Evolutionary conservation across 1,284 basidiomycete species (phyloP).

Genomic region (Phellopilus nigrolimitatus): DNA sequence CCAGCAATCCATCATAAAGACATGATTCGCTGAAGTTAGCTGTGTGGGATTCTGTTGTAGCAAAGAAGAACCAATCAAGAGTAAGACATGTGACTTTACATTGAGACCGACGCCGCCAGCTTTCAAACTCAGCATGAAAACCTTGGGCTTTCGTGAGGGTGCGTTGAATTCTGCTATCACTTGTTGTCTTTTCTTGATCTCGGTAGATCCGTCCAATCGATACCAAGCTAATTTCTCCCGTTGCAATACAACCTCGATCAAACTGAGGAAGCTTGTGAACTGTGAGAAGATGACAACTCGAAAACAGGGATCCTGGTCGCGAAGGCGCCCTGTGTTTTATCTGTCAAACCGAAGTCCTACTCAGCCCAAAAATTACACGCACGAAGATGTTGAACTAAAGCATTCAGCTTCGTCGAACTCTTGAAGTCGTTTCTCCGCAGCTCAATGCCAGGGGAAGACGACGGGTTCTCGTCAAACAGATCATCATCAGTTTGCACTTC

Average conservation of each 20-base stretch:
- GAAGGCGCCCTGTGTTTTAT: constrained; percentile 47
- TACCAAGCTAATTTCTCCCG: constrained; percentile 72
- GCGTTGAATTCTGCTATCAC: constrained; percentile 75
- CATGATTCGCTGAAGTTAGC: constrained; percentile 75
- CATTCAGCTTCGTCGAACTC: constrained; percentile 84
- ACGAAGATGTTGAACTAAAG: constrained; percentile 67
- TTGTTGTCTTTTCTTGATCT: constrained; percentile 75
- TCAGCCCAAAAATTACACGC: constrained; percentile 21
- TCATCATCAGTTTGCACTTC: constrained; percentile 25
- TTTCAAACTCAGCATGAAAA: constrained; percentile 87
- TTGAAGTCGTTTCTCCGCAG: constrained; percentile 80
- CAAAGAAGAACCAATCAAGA: neutral
- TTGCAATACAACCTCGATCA: constrained; percentile 75
- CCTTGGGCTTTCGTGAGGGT: constrained; percentile 61
- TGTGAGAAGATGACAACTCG: constrained; percentile 89
- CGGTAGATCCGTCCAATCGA: constrained; percentile 94
- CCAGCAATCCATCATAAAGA: constrained; percentile 97
- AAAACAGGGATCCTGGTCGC: constrained; percentile 71
- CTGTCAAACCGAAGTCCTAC: neutral
- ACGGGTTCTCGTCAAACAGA: constrained; percentile 34
- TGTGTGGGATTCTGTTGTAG: constrained; percentile 27
- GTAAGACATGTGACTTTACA: constrained; percentile 35
- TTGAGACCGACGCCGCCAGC: constrained; percentile 94
- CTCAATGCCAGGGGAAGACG: constrained; percentile 42
- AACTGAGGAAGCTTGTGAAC: constrained; percentile 76